Base-by-base conservation (phyloP, 257 asterid genomes). In the Nicotiana undulata region DNA sequence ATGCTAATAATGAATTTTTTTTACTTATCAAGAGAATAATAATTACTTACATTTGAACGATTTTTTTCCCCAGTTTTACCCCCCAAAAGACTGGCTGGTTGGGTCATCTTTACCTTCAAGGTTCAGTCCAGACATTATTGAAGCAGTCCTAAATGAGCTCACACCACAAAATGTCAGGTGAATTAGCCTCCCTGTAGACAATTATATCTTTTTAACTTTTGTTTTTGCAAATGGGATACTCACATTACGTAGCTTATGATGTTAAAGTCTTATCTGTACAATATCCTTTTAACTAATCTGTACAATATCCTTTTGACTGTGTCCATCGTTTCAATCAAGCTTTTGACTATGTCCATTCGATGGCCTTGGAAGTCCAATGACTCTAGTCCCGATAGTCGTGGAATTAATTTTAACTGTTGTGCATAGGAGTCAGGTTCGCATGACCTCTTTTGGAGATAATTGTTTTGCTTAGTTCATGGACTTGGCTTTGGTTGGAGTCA, bases 71-170 rank as follows among this genome's bases (percentile, higher is more conserved):
- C 84, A 96, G 99, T 86, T 85, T 74, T 96, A 92, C 89, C 98
- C 98, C 63, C 92, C 97, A 74, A 58, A 85, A 82, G 98, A 96
- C 88, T 96, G 98, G 99, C 87, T 96, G 76, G 98, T 89, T 78
- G 98, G 97, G 76, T 90, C 99, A 66, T 96, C 97, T 83, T 83
- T 96, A 87, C 94, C 95, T 78, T 90, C 94, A 59, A 91, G 86
- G 82, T 96, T 90, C 82, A 88, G 81, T 78, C 86, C 93, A 81
- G 90, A 83, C 75, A 81, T 79, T 26, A 90, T 94, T 63, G 89
- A 85, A 86, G 89, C 93, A 83, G 91, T 92, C 80, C 61, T 96
- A 80, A 80, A 90, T 86, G 98, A 94, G 86, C 99, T 96, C 61
- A 91, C 86, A 83, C 94, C 96, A 31, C 63, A 84, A 68, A 94